Conservation (phyloP, 768 basidiomycete species). For the Leccinum subgranulosum region DNA sequence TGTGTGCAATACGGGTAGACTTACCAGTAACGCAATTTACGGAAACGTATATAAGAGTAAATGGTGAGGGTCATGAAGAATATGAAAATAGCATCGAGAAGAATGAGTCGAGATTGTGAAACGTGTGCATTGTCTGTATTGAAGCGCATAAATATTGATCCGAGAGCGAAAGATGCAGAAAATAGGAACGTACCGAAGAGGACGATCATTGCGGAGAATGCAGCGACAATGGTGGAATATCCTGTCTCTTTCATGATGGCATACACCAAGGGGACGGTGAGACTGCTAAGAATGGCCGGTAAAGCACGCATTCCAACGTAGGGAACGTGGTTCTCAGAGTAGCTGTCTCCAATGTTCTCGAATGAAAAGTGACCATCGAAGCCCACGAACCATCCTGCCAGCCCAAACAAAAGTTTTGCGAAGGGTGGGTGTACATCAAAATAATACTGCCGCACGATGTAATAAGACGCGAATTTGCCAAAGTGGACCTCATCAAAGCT, state of each 20-base stretch:
- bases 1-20: constrained; percentile 20
- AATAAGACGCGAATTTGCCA: constrained; percentile 96
- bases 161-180: neutral
- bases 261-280: constrained; percentile 90
- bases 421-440: constrained; percentile 99
- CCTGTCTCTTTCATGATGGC: constrained; percentile 98
- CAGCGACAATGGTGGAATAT: constrained; percentile 86
- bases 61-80: constrained; percentile 96
- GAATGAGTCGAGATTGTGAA: constrained; percentile 92
- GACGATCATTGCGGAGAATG: constrained; percentile 83
- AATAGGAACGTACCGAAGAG: constrained; percentile 70
- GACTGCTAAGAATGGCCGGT: constrained; percentile 85
- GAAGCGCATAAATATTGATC: constrained; percentile 6
- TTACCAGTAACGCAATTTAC: constrained; percentile 87
- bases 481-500: constrained; percentile 99
- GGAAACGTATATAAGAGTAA: constrained; percentile 90
- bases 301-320: constrained; percentile 92
- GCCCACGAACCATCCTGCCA: constrained; percentile 95
- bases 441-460: constrained; percentile 91
- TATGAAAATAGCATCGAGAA: constrained; percentile 90
- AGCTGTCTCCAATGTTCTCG: constrained; percentile 94
- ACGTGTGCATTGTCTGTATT: constrained; percentile 89
- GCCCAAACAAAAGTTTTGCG: constrained; percentile 90
- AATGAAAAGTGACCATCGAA: constrained; percentile 94
- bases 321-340: constrained; percentile 81